A percentile compares a stretch with the other conserved stretches of the same genome.
phyloP scores from a whole-genome alignment of 2,329 filamentous ascomycete species.

The Penicillium vulpinum region DNA sequence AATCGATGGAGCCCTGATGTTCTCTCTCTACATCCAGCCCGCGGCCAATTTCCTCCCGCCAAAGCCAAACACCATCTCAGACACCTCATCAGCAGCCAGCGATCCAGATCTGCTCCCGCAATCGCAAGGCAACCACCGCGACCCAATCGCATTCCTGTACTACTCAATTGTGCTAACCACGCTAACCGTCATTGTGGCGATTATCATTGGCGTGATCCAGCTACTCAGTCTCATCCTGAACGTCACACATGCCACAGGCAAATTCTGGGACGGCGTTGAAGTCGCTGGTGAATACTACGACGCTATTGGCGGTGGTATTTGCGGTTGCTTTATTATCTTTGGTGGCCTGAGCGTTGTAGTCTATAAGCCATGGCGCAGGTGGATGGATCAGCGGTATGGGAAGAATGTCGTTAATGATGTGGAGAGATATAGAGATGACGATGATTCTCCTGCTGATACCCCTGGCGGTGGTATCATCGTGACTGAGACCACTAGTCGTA shows the following conservation, averaged over 20 bases:
- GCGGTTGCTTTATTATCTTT: constrained; percentile 77
- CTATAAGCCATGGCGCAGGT: constrained; percentile 76
- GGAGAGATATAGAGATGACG: constrained; percentile 24
- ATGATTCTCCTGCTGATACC: constrained; percentile 1
- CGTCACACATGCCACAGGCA: constrained; percentile 69
- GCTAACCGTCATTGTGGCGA: constrained; percentile 78
- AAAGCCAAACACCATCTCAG: constrained; percentile 21
- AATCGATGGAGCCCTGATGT: constrained; percentile 90
- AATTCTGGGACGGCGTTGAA: constrained; percentile 89
- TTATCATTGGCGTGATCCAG: constrained; percentile 84
- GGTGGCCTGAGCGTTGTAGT: constrained; percentile 70
- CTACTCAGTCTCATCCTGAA: constrained; percentile 76
- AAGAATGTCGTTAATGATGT: constrained; percentile 21
- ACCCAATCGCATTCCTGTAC: constrained; percentile 87
- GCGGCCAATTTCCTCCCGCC: constrained; percentile 42
- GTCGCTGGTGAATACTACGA: constrained; percentile 78
- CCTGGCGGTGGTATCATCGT: background rate
- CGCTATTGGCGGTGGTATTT: constrained; percentile 82
- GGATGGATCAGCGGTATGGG: constrained; percentile 48
- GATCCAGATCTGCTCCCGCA: constrained; percentile 23
- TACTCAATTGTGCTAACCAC: constrained; percentile 86
- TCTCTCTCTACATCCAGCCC: constrained; percentile 76
- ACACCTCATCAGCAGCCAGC: constrained; percentile 15
- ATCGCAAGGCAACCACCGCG: constrained; percentile 57
- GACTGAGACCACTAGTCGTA: background rate